Conservation (phyloP, 208 protist species). For the Herpetomonas tarakana region DNA sequence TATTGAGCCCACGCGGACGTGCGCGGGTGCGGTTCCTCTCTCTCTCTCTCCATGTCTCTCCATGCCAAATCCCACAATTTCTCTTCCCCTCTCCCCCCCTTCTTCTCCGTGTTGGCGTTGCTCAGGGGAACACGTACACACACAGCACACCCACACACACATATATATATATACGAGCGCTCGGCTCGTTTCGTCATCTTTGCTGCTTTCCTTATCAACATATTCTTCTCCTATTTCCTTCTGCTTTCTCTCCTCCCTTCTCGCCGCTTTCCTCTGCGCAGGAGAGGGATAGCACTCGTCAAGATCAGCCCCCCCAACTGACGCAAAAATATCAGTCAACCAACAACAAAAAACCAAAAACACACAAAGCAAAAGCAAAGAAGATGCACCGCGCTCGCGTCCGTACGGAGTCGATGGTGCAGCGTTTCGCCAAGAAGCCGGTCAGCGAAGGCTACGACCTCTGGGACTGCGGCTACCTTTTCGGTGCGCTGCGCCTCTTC, state of each 20-base stretch:
- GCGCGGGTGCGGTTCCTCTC: too few species aligned
- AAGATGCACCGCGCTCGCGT: slow-evolving; percentile 62
- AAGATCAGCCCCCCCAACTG: neutral
- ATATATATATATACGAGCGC: too few species aligned
- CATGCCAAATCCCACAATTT: too few species aligned
- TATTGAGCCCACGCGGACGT: too few species aligned
- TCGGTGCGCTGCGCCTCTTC: slow-evolving; percentile 86
- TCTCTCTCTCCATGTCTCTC: too few species aligned
- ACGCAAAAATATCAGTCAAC: neutral
- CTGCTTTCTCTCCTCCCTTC: neutral
- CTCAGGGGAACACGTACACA: too few species aligned
- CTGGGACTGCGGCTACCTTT: slow-evolving; percentile 86
- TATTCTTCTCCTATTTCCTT: slow-evolving; percentile 7
- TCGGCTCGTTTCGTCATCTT: too few species aligned
- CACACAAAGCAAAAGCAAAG: neutral
- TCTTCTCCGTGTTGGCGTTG: too few species aligned
- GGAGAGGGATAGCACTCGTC: neutral
- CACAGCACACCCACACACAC: too few species aligned
- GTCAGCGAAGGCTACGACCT: slow-evolving; percentile 87
- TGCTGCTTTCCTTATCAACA: slow-evolving; percentile 6
- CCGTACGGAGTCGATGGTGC: slow-evolving; percentile 86
- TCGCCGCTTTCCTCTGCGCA: neutral
- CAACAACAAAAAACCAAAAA: neutral
- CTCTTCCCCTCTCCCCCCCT: too few species aligned
- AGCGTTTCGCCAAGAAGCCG: slow-evolving; percentile 80